Percentiles rank a stretch among this genome's conserved stretches.
These are phyloP conservation scores for Acacia confusa DNA, from an alignment of 306 rosid species.

Conservation along the genomic window DNA sequence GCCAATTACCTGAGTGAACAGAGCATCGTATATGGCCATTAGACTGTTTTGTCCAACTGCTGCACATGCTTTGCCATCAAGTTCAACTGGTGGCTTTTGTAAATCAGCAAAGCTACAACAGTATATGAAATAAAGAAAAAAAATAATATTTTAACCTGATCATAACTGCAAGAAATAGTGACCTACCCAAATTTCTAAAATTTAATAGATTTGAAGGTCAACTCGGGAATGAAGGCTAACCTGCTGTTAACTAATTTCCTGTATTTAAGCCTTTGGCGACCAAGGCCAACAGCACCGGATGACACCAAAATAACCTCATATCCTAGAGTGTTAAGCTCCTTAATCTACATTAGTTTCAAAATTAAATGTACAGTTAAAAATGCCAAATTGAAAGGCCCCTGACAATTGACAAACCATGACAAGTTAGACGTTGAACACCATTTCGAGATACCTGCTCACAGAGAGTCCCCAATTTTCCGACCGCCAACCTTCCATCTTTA, in stretches of 20 bases:
- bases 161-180: background rate
- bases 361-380: conserved; percentile 7
- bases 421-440: background rate
- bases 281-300: conserved; percentile 97
- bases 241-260: conserved; percentile 89
- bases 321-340: conserved; percentile 76
- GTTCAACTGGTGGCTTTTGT: conserved; percentile 90
- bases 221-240: conserved; percentile 38
- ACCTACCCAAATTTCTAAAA: background rate
- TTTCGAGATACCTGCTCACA: conserved; percentile 73
- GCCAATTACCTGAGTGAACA: conserved; percentile 82
- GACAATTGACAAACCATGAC: background rate
- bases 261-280: conserved; percentile 90
- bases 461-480: conserved; percentile 73
- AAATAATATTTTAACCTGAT: conserved; percentile 13
- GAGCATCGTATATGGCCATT: conserved; percentile 87
- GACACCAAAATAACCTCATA: conserved; percentile 92
- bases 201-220: background rate
- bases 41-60: conserved; percentile 96
- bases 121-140: conserved; percentile 18
- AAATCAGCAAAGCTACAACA: conserved; percentile 89
- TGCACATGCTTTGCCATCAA: conserved; percentile 98
- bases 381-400: conserved; percentile 23
- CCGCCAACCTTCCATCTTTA: conserved; percentile 24
- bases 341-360: conserved; percentile 58